Evolutionary conservation across 495 filamentous ascomycete species (phyloP), one percentile per base, ranked within the genome.

Genomic region (Lepraria neglecta): DNA sequence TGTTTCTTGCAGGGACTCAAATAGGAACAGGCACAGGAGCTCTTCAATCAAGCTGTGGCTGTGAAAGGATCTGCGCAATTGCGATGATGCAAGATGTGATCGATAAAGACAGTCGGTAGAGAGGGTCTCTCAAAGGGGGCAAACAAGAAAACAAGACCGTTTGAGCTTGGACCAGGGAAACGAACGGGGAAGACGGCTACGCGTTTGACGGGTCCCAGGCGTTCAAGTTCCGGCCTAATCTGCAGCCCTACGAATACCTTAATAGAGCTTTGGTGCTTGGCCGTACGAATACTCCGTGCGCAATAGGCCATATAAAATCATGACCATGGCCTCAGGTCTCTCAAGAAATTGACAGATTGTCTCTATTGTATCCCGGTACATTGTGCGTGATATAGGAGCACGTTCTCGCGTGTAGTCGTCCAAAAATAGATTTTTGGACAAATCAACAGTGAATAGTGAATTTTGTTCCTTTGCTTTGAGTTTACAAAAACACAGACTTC

Each of bases 101-200:
- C 48, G 48, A n/a, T 52, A 52, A 52, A 28, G 48, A 52, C 48
- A 52, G 48, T 52, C 28, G n/a, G n/a, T 31, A 31, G 27, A 7
- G 31, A 31, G 27, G 28, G 17, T 15, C 15, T 4, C 28, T 15
- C 15, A 52, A 31, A 28, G 48, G 15, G 28, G 28, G 14, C 48
- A 52, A 52, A 38, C 33, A 3, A 38, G 33, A 38, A 9, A 52
- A 52, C 48, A 52, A 52, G 28, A 33, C 3, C 28, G 27, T 19
- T 31, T 31, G 27, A 31, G 19, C 17, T 31, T 15, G 48, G 28
- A 52, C 48, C 48, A 52, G 31, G 48, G 48, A 31, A 31, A 52
- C 27, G 48, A 52, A 38, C 24, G 24, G 24, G 2, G 24, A 24
- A 2, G 24, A 24, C 24, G 24, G 3, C 11, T 38, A 38, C 33